Percentiles rank a stretch among this genome's conserved stretches.
These are phyloP conservation scores for Diplodia corticola DNA, from an alignment of 2,329 filamentous ascomycete species.

Conservation along the genomic window DNA sequence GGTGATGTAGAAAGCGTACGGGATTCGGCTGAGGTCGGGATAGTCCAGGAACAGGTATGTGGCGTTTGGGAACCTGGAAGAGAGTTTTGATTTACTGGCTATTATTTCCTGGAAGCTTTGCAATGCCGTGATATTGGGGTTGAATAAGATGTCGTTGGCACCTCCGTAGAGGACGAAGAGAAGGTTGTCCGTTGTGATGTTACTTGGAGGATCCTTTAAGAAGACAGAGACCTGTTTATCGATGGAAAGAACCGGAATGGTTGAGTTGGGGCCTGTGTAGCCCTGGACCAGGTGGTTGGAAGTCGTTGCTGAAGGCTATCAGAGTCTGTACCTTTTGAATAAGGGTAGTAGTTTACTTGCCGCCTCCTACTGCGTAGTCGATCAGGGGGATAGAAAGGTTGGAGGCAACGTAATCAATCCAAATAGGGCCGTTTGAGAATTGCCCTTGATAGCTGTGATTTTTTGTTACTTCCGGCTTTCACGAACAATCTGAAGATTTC, in stretches of 20 bases:
- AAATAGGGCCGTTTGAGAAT: background rate
- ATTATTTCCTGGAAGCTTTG: background rate
- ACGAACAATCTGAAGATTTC: background rate
- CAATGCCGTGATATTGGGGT: background rate
- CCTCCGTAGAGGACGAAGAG: background rate
- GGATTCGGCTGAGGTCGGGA: background rate
- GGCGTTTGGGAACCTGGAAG: background rate
- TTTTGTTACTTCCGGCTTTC: no score
- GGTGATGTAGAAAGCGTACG: background rate
- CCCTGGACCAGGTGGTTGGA: background rate
- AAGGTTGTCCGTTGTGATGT: background rate
- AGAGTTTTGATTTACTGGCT: background rate
- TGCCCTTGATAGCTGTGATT: background rate
- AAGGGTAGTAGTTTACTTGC: background rate
- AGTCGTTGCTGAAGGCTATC: background rate
- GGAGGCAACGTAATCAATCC: conserved; percentile 1
- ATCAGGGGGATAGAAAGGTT: background rate
- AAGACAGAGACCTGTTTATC: background rate
- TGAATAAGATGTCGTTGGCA: conserved; percentile 1
- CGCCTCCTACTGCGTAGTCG: background rate
- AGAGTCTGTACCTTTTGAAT: background rate
- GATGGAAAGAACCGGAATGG: background rate
- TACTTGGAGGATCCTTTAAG: background rate
- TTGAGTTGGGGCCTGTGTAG: background rate
- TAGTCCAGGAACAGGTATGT: background rate